Evolutionary conservation across 441 rosid genomes (phyloP).

Genomic region (Adansonia madagascariensis): DNA sequence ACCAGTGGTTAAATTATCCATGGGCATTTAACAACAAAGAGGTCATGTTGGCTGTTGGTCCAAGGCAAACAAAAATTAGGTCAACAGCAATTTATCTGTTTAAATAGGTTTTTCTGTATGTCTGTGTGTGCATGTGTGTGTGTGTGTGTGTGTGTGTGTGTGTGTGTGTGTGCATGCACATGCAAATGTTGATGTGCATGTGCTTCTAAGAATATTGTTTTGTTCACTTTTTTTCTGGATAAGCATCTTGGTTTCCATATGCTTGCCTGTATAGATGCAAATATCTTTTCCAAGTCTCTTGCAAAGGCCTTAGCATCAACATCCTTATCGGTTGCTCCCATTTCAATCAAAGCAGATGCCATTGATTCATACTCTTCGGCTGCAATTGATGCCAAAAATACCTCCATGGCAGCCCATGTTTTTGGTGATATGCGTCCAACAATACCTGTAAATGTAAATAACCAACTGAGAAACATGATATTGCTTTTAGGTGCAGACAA

Average conservation of each 20-base stretch:
- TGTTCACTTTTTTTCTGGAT: background rate
- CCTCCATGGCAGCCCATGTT: slow-evolving; percentile 97
- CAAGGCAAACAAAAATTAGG: background rate
- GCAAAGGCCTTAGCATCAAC: slow-evolving; percentile 84
- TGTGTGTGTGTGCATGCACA: background rate
- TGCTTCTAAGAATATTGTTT: background rate
- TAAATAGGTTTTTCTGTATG: background rate
- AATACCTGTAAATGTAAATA: slow-evolving; percentile 59
- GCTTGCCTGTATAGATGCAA: slow-evolving; percentile 83
- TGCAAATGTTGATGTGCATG: background rate
- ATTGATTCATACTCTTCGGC: slow-evolving; percentile 84
- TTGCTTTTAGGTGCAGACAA: background rate
- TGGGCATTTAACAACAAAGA: background rate
- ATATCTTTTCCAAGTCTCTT: slow-evolving; percentile 87
- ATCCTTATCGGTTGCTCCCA: slow-evolving; percentile 94
- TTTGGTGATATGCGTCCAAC: slow-evolving; percentile 96
- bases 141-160: too few relatives aligned
- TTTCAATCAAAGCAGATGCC: slow-evolving; percentile 94
- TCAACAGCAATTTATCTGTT: slow-evolving; percentile 1
- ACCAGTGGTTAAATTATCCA: background rate
- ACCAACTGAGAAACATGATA: slow-evolving; percentile 23
- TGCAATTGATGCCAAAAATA: slow-evolving; percentile 81
- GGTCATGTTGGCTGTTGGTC: background rate
- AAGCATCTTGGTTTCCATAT: slow-evolving; percentile 15
- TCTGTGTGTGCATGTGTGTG: too few relatives aligned